A percentile compares a stretch with the other conserved stretches of the same genome.
These are phyloP conservation scores for Dissophora globulifera DNA, from an alignment of 192 early-diverging fungal genomes.

Conservation along the genomic window DNA sequence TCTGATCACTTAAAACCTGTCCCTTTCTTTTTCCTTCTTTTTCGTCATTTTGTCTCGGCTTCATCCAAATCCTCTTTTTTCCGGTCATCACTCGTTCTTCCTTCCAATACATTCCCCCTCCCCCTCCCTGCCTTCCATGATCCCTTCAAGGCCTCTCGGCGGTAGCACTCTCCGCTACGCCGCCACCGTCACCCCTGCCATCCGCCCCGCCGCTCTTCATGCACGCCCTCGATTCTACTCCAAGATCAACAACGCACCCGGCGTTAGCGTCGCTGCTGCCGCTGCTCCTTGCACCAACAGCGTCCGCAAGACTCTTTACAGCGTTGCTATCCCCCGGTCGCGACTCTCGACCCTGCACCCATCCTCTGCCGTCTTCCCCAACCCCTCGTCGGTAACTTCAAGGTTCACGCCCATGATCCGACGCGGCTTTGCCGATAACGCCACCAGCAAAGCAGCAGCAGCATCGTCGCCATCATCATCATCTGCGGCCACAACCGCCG, in stretches of 20 bases:
- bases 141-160: not conserved
- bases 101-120: not conserved
- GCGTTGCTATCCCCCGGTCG: not conserved
- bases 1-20: no score
- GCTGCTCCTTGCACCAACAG: conserved; percentile 23
- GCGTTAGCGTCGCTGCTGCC: no score
- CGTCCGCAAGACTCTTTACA: conserved; percentile 34
- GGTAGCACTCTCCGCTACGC: conserved; percentile 13
- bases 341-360: conserved; percentile 2
- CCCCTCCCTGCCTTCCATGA: conserved; percentile 2
- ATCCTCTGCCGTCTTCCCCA: not conserved
- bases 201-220: not conserved
- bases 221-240: conserved; percentile 11
- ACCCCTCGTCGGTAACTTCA: not conserved
- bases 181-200: not conserved
- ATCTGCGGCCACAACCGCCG: no score
- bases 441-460: conserved; percentile 1
- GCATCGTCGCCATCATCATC: not conserved
- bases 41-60: no score
- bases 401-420: conserved; percentile 27
- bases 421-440: conserved; percentile 28
- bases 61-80: no score
- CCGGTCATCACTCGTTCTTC: not conserved
- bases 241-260: not conserved
- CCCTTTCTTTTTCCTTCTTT: no score